Base-by-base conservation (phyloP, 192 early-diverging fungal species). In the Irineochytrium annulatum region DNA sequence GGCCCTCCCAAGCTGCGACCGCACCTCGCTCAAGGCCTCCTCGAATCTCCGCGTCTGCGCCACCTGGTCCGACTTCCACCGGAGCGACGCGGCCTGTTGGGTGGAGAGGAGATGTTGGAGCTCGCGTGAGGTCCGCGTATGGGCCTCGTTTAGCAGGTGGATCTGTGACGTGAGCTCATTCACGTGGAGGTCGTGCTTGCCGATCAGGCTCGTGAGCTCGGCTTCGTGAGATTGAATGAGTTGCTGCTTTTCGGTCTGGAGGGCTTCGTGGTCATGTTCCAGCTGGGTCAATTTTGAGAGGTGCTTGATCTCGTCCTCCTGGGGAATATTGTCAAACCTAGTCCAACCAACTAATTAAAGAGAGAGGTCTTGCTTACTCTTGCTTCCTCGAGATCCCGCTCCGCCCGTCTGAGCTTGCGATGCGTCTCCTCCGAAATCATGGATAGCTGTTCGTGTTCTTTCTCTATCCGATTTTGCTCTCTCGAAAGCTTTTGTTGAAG, bases 301-400 rank as follows among this genome's bases (percentile, higher is more conserved):
- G 5, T 66, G 27, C 41, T 62, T 67, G 20, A 77, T 52, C 22
- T 57, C 51, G 20, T 67, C 62, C 41, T 77, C 68, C 72, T 76
- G 43, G 16, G 8, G 13, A 13, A 49, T 28, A 6, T 31, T 3
- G 0, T 28, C 11, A 37, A 13, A 35, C 30, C 34, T 14, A 34
- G 3, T 46, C 4, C 5, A 11, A 39, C 13, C 28, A 39, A 57
- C n/a, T 2, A 39, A 1, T 0, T 49, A 39, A n/a, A 1, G 11
- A 6, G 13, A 29, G 34, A 24, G 60, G 24, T 24, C 5, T 6
- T 16, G 17, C 57, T 3, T 30, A 70, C 74, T 52, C 77, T 80
- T 30, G 71, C 59, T 24, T 80, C 73, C 59, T 80, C 74, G 19
- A 75, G 52, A 34, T 77, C 72, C 43, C 63, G 49, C 59, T 80